Evolutionary conservation across 176 grass and related monocot genomes (phyloP).

Genomic region (Avena sativa): DNA sequence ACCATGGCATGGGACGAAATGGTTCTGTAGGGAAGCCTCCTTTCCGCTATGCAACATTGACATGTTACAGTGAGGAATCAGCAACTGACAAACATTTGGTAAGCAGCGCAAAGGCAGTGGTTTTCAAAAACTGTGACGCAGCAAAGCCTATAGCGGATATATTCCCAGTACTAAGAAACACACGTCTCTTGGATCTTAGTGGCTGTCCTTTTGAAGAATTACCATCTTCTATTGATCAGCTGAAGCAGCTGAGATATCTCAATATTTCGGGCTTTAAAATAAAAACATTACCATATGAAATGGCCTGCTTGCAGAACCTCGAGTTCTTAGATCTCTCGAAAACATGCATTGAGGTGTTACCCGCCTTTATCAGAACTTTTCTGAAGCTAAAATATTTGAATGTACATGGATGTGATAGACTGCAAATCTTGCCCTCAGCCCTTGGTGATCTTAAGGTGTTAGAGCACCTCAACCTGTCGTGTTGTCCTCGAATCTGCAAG

Average conservation of each 20-base stretch:
- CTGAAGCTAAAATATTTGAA: conserved; percentile 38
- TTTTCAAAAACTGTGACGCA: conserved; percentile 8
- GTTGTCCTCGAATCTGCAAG: not conserved
- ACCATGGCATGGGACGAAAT: not conserved
- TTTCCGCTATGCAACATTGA: conserved; percentile 41
- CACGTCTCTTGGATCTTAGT: conserved; percentile 36
- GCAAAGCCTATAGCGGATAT: conserved; percentile 4
- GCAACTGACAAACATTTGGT: not conserved
- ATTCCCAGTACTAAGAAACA: conserved; percentile 7
- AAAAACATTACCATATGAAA: conserved; percentile 13
- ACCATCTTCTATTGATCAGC: conserved; percentile 15
- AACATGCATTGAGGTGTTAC: conserved; percentile 32
- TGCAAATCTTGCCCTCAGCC: not conserved
- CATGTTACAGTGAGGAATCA: not conserved
- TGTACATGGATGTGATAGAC: conserved; percentile 18
- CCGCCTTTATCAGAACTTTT: not conserved
- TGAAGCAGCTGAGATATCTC: conserved; percentile 44
- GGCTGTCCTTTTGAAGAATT: not conserved
- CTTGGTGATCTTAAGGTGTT: conserved; percentile 28
- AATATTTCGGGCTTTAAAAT: conserved; percentile 28
- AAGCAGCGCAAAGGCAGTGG: conserved; percentile 23
- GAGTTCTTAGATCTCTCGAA: conserved; percentile 35
- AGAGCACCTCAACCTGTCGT: conserved; percentile 16
- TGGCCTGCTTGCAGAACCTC: conserved; percentile 33
- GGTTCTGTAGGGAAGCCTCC: not conserved